A percentile compares a stretch with the other conserved stretches of the same genome.
Conservation (phyloP, 2,329 filamentous ascomycete genomes). For the Sporothrix dimorphospora region DNA sequence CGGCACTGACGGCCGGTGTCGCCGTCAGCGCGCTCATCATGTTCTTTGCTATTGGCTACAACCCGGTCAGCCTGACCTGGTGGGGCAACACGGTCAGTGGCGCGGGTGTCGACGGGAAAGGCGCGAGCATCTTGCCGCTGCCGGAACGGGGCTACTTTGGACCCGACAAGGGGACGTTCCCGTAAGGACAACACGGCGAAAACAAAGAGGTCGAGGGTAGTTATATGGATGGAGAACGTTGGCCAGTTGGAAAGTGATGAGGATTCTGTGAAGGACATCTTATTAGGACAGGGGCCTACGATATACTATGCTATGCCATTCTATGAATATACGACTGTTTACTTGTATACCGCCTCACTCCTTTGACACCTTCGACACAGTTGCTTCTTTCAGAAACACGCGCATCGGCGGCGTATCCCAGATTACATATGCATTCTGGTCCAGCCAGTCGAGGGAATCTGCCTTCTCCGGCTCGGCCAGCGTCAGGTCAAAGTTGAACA, state of each 20-base stretch:
- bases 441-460: conserved; percentile 2
- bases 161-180: conserved; percentile 33
- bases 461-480: neutral
- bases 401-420: conserved; percentile 12
- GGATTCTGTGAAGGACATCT: neutral
- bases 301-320: neutral
- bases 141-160: conserved; percentile 43
- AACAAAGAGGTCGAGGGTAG: too few species aligned
- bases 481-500: conserved; percentile 16
- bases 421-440: conserved; percentile 13
- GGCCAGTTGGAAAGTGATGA: too few species aligned
- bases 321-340: conserved; percentile 4
- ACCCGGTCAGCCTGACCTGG: conserved; percentile 45
- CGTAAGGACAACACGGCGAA: too few species aligned
- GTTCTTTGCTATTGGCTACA: conserved; percentile 49
- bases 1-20: conserved; percentile 48
- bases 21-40: conserved; percentile 48
- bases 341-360: neutral
- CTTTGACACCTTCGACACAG: neutral
- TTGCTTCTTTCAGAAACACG: neutral
- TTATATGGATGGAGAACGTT: too few species aligned
- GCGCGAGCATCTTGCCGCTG: conserved; percentile 38
- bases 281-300: neutral
- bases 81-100: conserved; percentile 52
- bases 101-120: conserved; percentile 41